Evolutionary conservation across 129 eudicot genomes (phyloP).

Genomic region (Gnaphalium uliginosum): DNA sequence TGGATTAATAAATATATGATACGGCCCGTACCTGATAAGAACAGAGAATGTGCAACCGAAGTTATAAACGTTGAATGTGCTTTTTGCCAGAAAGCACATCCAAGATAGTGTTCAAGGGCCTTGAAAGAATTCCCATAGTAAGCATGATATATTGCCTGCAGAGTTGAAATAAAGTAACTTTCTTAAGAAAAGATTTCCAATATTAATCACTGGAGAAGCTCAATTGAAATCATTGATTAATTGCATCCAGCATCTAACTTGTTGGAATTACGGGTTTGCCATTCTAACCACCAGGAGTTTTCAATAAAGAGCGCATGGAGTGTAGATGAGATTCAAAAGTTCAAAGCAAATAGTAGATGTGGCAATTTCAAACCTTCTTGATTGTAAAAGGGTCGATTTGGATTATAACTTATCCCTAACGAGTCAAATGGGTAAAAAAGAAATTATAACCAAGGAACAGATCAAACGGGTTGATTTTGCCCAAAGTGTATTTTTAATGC

Average conservation of each 20-base stretch:
- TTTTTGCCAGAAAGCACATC: constrained; percentile 83
- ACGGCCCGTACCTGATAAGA: constrained; percentile 64
- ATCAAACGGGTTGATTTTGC: not conserved
- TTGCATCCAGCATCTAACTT: not conserved
- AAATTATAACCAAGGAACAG: not conserved
- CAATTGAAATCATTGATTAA: not conserved
- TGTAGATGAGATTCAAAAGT: not conserved
- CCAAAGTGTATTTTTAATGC: not conserved
- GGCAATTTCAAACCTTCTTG: not conserved
- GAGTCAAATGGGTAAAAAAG: not conserved
- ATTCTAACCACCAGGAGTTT: constrained; percentile 14
- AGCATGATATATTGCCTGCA: constrained; percentile 75
- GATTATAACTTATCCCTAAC: not conserved
- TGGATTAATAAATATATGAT: not conserved
- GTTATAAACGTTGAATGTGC: constrained; percentile 80
- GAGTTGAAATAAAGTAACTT: not conserved
- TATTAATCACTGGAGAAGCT: constrained; percentile 3
- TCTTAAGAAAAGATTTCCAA: not conserved
- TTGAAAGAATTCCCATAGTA: constrained; percentile 64
- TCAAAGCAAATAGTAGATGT: not conserved
- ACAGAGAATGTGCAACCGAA: constrained; percentile 76
- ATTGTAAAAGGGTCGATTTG: not conserved
- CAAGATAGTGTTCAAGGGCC: constrained; percentile 84
- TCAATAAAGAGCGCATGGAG: not conserved
- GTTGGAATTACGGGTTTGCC: constrained; percentile 12